Conservation (phyloP, 1,139 yeast species). For the Kazachstania sp. region DNA sequence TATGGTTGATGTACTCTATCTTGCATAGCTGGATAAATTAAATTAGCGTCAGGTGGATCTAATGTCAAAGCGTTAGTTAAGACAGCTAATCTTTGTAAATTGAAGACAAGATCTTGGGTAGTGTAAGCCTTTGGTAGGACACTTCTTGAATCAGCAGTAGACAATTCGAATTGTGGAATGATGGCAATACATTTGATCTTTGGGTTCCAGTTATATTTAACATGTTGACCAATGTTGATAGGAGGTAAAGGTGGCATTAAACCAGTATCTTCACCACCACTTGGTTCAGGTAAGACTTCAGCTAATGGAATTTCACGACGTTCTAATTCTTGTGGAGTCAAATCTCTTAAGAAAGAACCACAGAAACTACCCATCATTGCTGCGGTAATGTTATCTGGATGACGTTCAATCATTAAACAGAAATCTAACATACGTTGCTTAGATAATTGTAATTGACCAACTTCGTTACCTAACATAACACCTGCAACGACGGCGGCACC, state of each 20-base stretch:
- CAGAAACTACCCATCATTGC: conserved; percentile 99
- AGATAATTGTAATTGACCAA: conserved; percentile 63
- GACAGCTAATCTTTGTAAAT: conserved; percentile 69
- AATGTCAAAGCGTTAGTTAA: conserved; percentile 76
- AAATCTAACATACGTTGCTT: conserved; percentile 85
- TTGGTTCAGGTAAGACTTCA: conserved; percentile 73
- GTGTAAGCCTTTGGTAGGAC: conserved; percentile 77
- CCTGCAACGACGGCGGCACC: conserved; percentile 99
- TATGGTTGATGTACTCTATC: conserved; percentile 95
- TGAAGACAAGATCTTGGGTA: conserved; percentile 80
- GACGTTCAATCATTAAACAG: conserved; percentile 94
- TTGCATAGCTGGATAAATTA: conserved; percentile 92
- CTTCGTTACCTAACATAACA: conserved; percentile 79
- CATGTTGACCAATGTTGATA: conserved; percentile 76
- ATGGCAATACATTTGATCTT: conserved; percentile 81
- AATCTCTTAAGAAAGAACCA: conserved; percentile 83
- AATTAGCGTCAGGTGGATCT: conserved; percentile 68
- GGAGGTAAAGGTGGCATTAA: conserved; percentile 76
- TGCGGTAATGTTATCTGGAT: conserved; percentile 96
- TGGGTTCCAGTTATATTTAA: conserved; percentile 74
- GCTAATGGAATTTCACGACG: conserved; percentile 77
- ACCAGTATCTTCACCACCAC: conserved; percentile 59
- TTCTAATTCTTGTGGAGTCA: conserved; percentile 58
- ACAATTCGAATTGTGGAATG: conserved; percentile 88
- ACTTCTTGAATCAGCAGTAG: conserved; percentile 84